Conservation (phyloP, 2,329 filamentous ascomycete genomes). For the Pyrenochaeta sp. region DNA sequence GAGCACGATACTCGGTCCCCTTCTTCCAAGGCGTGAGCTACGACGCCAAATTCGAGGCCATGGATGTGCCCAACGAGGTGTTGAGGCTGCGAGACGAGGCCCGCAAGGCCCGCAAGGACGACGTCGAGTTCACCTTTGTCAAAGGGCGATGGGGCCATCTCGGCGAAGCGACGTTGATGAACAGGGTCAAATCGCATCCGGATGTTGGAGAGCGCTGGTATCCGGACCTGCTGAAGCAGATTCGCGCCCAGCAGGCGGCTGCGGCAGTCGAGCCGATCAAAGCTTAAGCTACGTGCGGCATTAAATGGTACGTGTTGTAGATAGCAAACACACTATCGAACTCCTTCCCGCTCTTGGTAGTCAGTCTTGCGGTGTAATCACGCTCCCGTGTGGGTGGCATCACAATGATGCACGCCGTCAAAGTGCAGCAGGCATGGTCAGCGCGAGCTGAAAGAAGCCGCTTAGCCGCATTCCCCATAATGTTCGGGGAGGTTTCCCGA, state of each 20-base stretch:
- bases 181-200: constrained; percentile 84
- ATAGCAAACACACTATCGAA: neutral
- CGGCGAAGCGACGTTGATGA: constrained; percentile 84
- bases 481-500: neutral
- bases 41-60: constrained; percentile 79
- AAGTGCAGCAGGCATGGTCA: neutral
- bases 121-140: constrained; percentile 87
- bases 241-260: constrained; percentile 51
- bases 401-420: neutral
- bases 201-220: constrained; percentile 83
- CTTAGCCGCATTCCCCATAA: neutral
- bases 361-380: neutral
- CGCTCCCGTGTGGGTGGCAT: too few relatives aligned
- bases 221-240: constrained; percentile 53
- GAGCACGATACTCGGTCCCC: constrained; percentile 79
- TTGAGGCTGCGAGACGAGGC: constrained; percentile 67
- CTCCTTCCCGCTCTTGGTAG: neutral
- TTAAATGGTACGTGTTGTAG: neutral
- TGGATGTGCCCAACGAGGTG: constrained; percentile 72
- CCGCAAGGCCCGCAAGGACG: constrained; percentile 66
- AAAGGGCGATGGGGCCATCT: constrained; percentile 71
- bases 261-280: constrained; percentile 13
- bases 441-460: constrained; percentile 2
- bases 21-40: constrained; percentile 89
- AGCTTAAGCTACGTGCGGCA: too few relatives aligned